Percentiles rank a stretch among this genome's conserved stretches.
Conservation (phyloP, 805 yeast species). For the Ogataea haglerorum region DNA sequence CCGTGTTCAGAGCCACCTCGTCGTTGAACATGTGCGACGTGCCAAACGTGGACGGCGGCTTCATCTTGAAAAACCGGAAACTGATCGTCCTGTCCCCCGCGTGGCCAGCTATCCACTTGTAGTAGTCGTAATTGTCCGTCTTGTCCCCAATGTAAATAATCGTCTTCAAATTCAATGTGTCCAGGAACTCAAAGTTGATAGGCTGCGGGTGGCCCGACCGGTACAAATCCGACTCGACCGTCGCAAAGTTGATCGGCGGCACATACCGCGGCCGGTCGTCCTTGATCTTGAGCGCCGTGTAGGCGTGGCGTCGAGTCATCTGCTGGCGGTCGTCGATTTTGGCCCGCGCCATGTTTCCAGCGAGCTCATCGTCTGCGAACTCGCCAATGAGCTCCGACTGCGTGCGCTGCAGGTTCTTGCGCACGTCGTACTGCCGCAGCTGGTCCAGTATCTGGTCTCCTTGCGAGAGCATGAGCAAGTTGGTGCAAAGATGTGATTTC, state of each 20-base stretch:
- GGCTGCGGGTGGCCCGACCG: constrained; percentile 94
- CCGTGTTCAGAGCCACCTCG: constrained; percentile 52
- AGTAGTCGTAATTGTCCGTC: constrained; percentile 60
- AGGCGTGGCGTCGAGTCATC: constrained; percentile 17
- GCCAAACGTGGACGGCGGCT: constrained; percentile 42
- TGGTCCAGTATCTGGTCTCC: constrained; percentile 35
- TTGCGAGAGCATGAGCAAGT: constrained; percentile 28
- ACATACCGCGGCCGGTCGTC: constrained; percentile 44
- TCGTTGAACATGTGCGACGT: constrained; percentile 67
- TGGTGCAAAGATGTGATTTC: constrained; percentile 5
- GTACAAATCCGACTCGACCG: constrained; percentile 84
- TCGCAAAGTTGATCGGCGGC: constrained; percentile 89
- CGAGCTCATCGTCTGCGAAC: neutral
- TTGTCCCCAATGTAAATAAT: constrained; percentile 83
- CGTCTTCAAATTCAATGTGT: constrained; percentile 66
- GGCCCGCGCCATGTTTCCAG: neutral
- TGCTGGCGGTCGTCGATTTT: neutral
- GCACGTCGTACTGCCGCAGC: constrained; percentile 32
- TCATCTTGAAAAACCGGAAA: constrained; percentile 61
- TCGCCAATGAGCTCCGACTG: constrained; percentile 12
- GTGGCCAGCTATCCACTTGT: constrained; percentile 55
- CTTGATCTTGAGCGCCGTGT: constrained; percentile 33
- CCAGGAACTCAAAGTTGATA: constrained; percentile 74
- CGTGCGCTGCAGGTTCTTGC: constrained; percentile 23
- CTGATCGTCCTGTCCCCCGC: constrained; percentile 41